phyloP scores from a whole-genome alignment of 2,329 filamentous ascomycete genomes.

The Paradendryphiella salina region DNA sequence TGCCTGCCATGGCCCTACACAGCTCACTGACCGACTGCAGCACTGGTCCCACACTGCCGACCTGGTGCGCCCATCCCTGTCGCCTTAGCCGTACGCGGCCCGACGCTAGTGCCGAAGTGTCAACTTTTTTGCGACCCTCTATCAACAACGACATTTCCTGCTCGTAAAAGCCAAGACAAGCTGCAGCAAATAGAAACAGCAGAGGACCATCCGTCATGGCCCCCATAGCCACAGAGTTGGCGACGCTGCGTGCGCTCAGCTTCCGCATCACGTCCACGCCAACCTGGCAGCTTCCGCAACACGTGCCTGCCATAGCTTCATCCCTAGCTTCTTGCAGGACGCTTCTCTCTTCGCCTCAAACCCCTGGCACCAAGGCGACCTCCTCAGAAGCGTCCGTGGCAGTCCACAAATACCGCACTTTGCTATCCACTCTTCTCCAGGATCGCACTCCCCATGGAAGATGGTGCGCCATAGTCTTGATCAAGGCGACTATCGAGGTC shows the following conservation, averaged over 20 bases:
- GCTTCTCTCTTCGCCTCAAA: conserved; percentile 65
- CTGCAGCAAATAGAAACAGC: background rate
- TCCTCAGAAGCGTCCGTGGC: conserved; percentile 69
- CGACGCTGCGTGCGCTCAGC: conserved; percentile 55
- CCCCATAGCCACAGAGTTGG: conserved; percentile 31
- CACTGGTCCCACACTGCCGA: conserved; percentile 18
- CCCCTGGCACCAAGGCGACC: conserved; percentile 61
- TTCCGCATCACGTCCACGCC: conserved; percentile 72
- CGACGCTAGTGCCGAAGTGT: conserved; percentile 25
- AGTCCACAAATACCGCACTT: conserved; percentile 79
- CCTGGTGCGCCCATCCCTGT: conserved; percentile 28
- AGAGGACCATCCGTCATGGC: conserved; percentile 23
- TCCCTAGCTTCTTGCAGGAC: conserved; percentile 59
- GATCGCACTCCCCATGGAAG: conserved; percentile 74
- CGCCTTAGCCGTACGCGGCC: conserved; percentile 25
- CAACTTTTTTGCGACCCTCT: conserved; percentile 28
- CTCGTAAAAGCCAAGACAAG: background rate
- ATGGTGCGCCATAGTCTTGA: conserved; percentile 75
- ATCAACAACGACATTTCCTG: conserved; percentile 1
- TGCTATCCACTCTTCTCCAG: conserved; percentile 75
- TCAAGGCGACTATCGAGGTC: conserved; percentile 79
- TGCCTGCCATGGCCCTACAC: conserved; percentile 27
- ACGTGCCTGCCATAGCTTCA: conserved; percentile 69
- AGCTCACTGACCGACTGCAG: conserved; percentile 25
- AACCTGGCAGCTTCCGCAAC: conserved; percentile 71